Evolutionary conservation across 192 early-diverging fungal species (phyloP), one percentile per base, ranked within the genome.

Genomic region (Entomortierella parvispora): DNA sequence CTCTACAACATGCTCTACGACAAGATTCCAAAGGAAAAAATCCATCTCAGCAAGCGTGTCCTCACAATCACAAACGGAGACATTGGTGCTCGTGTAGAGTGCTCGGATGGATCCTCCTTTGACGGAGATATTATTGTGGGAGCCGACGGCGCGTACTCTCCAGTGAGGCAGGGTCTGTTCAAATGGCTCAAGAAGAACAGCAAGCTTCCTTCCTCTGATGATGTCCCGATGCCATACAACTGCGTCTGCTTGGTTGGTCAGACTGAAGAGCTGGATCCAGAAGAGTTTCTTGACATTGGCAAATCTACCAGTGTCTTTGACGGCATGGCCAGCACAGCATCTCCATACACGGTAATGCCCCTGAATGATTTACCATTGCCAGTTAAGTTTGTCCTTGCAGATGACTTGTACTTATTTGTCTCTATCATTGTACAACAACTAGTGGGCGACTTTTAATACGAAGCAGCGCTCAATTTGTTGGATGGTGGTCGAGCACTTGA

Each of bases 111-210:
- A 8, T 32, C 37, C 12, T 37, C 26, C 17, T 70, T 48, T 22
- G 28, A 61, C 44, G 68, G 59, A 2, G 59, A 62, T 25, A 62
- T 70, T 20, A 31, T 70, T 0, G 43, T 70, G 26, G 68, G 68
- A 43, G 68, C 68, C 23, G 68, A 70, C 25, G 68, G 68, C 12
- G 68, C 58, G 7, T 70, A 60, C 50, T 51, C 46, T 25, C 26
- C 31, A 9, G 59, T 70, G 14, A 58, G 68, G 12, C 68, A 72
- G 58, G 5, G 43, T 20, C n/a, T 59, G 58, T 59, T 45, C 43
- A 44, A 59, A 42, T n/a, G 20, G 17, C 15, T 57, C 15, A 32
- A 57, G n/a, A 10, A 11, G 12, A 37, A 32, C 15, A 34, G 22
- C n/a, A 20, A 5, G 5, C 32, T 57, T 14, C 55, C 55, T 17